These are phyloP conservation scores for Mycena filopes DNA, from an alignment of 768 basidiomycete species.

Conservation along the genomic window DNA sequence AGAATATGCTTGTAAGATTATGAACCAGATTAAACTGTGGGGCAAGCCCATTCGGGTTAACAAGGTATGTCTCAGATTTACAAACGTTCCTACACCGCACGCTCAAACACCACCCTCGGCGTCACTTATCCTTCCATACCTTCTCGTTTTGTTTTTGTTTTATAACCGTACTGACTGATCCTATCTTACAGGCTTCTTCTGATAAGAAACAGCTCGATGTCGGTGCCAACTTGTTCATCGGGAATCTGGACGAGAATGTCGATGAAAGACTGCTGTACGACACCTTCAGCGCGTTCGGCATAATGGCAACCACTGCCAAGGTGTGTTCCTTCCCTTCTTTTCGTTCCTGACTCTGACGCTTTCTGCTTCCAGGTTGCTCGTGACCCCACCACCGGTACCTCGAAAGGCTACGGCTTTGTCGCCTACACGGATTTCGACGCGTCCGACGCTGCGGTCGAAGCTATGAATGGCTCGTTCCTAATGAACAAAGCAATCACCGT, in stretches of 20 bases:
- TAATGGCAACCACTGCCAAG: slow-evolving; percentile 93
- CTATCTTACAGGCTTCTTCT: slow-evolving; percentile 81
- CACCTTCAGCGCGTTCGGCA: slow-evolving; percentile 94
- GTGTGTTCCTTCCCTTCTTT: slow-evolving; percentile 49
- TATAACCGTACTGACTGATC: slow-evolving; percentile 22
- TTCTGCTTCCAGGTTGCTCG: slow-evolving; percentile 79
- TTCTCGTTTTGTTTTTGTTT: slow-evolving; percentile 17
- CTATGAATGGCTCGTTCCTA: slow-evolving; percentile 97
- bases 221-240: slow-evolving; percentile 97
- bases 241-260: slow-evolving; percentile 94
- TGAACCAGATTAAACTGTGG: slow-evolving; percentile 99
- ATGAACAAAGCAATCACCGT: slow-evolving; percentile 99
- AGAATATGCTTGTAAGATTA: slow-evolving; percentile 99
- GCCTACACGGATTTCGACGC: slow-evolving; percentile 98
- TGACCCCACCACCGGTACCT: slow-evolving; percentile 83
- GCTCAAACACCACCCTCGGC: slow-evolving; percentile 29
- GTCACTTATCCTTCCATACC: not conserved
- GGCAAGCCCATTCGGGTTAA: slow-evolving; percentile 99
- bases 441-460: slow-evolving; percentile 94
- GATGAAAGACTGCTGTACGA: slow-evolving; percentile 94
- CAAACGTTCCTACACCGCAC: slow-evolving; percentile 4
- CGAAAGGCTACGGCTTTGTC: slow-evolving; percentile 98
- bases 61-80: slow-evolving; percentile 75
- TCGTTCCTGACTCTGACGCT: slow-evolving; percentile 12
- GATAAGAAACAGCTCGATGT: slow-evolving; percentile 99